Conservation (phyloP, 805 yeast genomes). For the Pichia scutulata region DNA sequence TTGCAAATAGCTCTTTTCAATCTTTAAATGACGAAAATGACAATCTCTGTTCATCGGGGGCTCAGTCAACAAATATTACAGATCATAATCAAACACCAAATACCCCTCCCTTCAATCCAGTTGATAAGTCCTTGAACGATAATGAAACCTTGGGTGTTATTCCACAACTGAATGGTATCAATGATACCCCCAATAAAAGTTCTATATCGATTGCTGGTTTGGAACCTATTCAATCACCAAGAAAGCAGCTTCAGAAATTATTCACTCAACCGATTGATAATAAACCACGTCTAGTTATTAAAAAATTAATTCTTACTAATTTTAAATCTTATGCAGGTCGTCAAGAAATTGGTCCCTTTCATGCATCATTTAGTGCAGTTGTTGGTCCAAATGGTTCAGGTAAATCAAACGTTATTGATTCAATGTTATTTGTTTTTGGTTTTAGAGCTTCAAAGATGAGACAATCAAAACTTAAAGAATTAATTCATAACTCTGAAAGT, state of each 20-base stretch:
- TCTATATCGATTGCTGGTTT: constrained; percentile 11
- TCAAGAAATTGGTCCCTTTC: constrained; percentile 92
- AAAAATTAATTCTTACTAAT: constrained; percentile 64
- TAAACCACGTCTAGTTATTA: constrained; percentile 60
- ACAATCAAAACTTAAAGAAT: constrained; percentile 84
- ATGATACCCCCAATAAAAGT: background rate
- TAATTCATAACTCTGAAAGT: constrained; percentile 84
- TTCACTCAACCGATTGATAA: background rate
- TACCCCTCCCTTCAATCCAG: background rate
- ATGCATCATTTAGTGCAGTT: constrained; percentile 88
- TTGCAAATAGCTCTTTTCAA: constrained; percentile 6
- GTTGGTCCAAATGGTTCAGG: constrained; percentile 99
- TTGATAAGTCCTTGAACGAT: background rate
- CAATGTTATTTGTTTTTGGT: constrained; percentile 94
- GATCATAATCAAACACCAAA: background rate
- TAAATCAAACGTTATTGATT: constrained; percentile 95
- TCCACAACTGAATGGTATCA: background rate
- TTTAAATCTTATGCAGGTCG: constrained; percentile 95
- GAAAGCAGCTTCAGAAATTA: constrained; percentile 3
- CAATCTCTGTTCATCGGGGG: background rate
- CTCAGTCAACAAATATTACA: background rate
- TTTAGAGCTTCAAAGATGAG: constrained; percentile 96
- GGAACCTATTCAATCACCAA: constrained; percentile 12
- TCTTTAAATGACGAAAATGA: background rate
- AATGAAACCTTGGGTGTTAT: background rate